Conservation (phyloP, 805 yeast species). For the Blastobotrys mokoenaii region DNA sequence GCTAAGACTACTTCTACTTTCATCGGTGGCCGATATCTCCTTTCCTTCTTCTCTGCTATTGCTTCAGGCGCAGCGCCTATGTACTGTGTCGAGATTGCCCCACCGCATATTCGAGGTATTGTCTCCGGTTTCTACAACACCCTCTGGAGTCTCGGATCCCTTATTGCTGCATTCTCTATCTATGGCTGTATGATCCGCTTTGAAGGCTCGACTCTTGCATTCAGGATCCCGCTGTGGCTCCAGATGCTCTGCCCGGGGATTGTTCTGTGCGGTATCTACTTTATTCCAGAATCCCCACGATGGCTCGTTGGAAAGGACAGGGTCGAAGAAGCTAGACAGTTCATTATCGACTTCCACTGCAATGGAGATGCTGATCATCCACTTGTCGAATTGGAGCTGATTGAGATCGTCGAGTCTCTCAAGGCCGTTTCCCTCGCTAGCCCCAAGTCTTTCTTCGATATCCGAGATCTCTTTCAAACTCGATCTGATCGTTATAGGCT, state of each 20-base stretch:
- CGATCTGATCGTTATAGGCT: slow-evolving; percentile 8
- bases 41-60: slow-evolving; percentile 11
- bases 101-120: slow-evolving; percentile 15
- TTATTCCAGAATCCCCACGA: slow-evolving; percentile 86
- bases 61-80: slow-evolving; percentile 12
- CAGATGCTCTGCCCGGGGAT: slow-evolving; percentile 12
- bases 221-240: slow-evolving; percentile 14
- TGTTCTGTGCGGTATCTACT: slow-evolving; percentile 29
- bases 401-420: slow-evolving; percentile 12
- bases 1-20: slow-evolving; percentile 6
- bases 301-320: slow-evolving; percentile 63
- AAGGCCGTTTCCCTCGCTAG: slow-evolving; percentile 6
- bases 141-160: slow-evolving; percentile 9
- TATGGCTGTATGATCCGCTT: slow-evolving; percentile 8
- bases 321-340: slow-evolving; percentile 36
- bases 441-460: slow-evolving; percentile 8
- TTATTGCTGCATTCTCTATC: slow-evolving; percentile 10
- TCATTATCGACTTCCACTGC: slow-evolving; percentile 12
- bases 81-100: slow-evolving; percentile 15
- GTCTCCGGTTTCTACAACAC: slow-evolving; percentile 16
- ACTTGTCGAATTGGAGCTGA: slow-evolving; percentile 12
- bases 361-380: slow-evolving; percentile 14
- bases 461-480: slow-evolving; percentile 6
- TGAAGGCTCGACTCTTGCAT: slow-evolving; percentile 6
- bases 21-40: slow-evolving; percentile 14